phyloP scores from a whole-genome alignment of 495 filamentous ascomycete genomes.

The Cenococcum geophilum region DNA sequence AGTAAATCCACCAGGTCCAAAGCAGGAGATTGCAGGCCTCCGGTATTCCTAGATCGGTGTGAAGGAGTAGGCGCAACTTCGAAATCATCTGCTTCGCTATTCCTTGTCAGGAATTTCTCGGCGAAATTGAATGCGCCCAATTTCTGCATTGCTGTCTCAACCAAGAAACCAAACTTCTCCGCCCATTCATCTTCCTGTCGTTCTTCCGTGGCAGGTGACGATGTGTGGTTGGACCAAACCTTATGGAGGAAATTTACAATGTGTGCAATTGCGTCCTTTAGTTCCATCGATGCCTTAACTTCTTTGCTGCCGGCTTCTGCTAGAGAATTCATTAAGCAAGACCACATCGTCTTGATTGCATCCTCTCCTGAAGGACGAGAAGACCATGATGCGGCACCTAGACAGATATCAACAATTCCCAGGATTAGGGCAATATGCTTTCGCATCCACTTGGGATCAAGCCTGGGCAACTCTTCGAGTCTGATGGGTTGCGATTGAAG shows the following conservation, averaged over 20 bases:
- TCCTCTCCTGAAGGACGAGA: slow-evolving; percentile 41
- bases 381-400: slow-evolving; percentile 52
- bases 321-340: slow-evolving; percentile 58
- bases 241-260: slow-evolving; percentile 60
- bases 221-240: slow-evolving; percentile 51
- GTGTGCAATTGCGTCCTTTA: slow-evolving; percentile 68
- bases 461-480: slow-evolving; percentile 64
- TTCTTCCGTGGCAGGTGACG: slow-evolving; percentile 6
- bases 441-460: slow-evolving; percentile 87
- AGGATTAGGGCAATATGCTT: slow-evolving; percentile 58
- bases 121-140: slow-evolving; percentile 72
- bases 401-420: slow-evolving; percentile 55
- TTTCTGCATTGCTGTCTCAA: slow-evolving; percentile 55
- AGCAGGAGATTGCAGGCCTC: slow-evolving; percentile 29
- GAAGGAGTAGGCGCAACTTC: slow-evolving; percentile 38
- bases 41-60: slow-evolving; percentile 30
- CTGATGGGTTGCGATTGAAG: slow-evolving; percentile 52
- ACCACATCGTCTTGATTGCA: slow-evolving; percentile 58
- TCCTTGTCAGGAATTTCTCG: slow-evolving; percentile 56
- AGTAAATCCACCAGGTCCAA: slow-evolving; percentile 31
- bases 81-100: slow-evolving; percentile 24
- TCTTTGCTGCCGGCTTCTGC: slow-evolving; percentile 79
- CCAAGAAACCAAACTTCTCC: slow-evolving; percentile 52
- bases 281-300: slow-evolving; percentile 78
- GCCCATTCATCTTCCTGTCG: slow-evolving; percentile 45